Evolutionary conservation across 2,329 filamentous ascomycete genomes (phyloP).

Genomic region (Phialocephala sp.): DNA sequence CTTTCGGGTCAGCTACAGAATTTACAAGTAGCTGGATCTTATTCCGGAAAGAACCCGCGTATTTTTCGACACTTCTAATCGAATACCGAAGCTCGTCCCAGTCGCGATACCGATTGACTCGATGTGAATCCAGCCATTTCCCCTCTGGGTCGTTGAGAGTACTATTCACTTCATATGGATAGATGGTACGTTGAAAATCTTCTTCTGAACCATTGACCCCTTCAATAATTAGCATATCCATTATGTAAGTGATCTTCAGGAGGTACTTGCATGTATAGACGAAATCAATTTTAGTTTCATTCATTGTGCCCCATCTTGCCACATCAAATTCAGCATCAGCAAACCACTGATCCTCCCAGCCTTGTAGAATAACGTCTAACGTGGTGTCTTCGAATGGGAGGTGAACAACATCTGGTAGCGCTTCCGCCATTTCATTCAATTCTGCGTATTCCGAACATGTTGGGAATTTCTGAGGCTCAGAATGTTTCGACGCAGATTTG

Average conservation of each 20-base stretch:
- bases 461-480: no score
- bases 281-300: constrained; percentile 51
- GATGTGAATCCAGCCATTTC: constrained; percentile 49
- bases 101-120: constrained; percentile 51
- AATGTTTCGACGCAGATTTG: no score
- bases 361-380: constrained; percentile 45
- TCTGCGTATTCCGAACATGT: no score
- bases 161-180: constrained; percentile 48
- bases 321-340: constrained; percentile 44
- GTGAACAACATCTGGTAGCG: constrained; percentile 48
- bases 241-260: not conserved
- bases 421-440: no score
- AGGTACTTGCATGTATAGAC: constrained; percentile 47
- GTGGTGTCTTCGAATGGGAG: constrained; percentile 49
- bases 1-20: constrained; percentile 40
- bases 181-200: constrained; percentile 46
- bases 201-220: constrained; percentile 50
- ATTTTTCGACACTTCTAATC: constrained; percentile 49
- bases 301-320: constrained; percentile 40
- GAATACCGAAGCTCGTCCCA: constrained; percentile 53
- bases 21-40: constrained; percentile 52
- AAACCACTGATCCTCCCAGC: constrained; percentile 52
- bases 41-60: constrained; percentile 49
- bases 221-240: not conserved
- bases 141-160: constrained; percentile 48